phyloP scores from a whole-genome alignment of 257 asterid species.

The Parsonsia alboflavescens region DNA sequence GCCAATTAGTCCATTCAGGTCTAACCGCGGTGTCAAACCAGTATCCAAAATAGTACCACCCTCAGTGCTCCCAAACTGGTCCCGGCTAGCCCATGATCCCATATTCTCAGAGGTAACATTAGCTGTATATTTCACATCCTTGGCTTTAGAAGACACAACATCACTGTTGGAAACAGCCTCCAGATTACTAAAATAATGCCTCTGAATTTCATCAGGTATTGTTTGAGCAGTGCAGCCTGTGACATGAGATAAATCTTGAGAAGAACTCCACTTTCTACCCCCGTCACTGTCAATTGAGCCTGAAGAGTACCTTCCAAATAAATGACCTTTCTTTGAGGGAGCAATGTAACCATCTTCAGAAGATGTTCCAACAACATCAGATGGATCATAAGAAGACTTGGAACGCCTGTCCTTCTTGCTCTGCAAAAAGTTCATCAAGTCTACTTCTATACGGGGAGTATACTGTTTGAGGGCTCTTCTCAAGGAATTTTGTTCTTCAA shows the following conservation, averaged over 20 bases:
- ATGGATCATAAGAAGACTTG: constrained; percentile 80
- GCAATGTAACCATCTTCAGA: constrained; percentile 88
- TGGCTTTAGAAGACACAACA: constrained; percentile 38
- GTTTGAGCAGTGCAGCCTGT: constrained; percentile 30
- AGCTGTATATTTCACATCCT: constrained; percentile 42
- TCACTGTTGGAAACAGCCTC: constrained; percentile 53
- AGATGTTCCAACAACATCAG: constrained; percentile 80
- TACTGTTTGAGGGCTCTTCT: constrained; percentile 94
- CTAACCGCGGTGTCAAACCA: constrained; percentile 42
- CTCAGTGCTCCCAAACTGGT: constrained; percentile 27
- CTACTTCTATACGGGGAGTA: constrained; percentile 99
- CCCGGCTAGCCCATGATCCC: constrained; percentile 37
- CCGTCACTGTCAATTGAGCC: constrained; percentile 89
- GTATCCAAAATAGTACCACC: constrained; percentile 40
- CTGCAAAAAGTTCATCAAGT: constrained; percentile 88
- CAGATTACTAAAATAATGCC: constrained; percentile 35
- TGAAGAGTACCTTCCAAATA: constrained; percentile 84
- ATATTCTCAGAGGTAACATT: constrained; percentile 40
- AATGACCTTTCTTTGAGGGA: constrained; percentile 55
- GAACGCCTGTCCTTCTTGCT: constrained; percentile 92
- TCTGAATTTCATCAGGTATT: constrained; percentile 56
- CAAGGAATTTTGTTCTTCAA: constrained; percentile 92
- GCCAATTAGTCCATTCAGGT: constrained; percentile 54
- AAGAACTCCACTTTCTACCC: constrained; percentile 82
- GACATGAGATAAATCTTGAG: constrained; percentile 28